Evolutionary conservation across 257 asterid genomes (phyloP).

Genomic region (Penstemon eatonii): DNA sequence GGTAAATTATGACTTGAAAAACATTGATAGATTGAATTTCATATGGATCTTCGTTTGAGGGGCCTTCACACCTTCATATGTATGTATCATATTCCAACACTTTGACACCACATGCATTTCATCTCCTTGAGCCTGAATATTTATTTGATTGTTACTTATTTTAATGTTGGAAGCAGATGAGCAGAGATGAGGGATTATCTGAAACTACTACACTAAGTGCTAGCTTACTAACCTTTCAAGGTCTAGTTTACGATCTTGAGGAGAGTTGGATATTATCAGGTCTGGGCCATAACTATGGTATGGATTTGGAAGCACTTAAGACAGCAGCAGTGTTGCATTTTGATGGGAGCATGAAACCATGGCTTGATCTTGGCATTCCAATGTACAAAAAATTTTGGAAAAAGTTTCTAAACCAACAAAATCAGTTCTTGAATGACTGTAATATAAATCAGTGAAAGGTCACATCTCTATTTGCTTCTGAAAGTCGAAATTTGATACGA

Average conservation of each 20-base stretch:
- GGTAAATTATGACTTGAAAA: neutral
- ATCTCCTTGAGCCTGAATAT: slow-evolving; percentile 10
- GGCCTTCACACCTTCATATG: neutral
- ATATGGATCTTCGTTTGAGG: neutral
- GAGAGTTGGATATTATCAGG: slow-evolving; percentile 81
- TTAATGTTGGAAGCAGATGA: slow-evolving; percentile 48
- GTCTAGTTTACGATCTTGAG: slow-evolving; percentile 65
- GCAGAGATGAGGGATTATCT: slow-evolving; percentile 41
- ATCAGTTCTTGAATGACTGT: slow-evolving; percentile 76
- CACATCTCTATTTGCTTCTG: slow-evolving; percentile 28
- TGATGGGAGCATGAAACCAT: slow-evolving; percentile 97
- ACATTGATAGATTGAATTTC: neutral
- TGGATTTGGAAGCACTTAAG: slow-evolving; percentile 42
- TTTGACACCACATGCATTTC: slow-evolving; percentile 19
- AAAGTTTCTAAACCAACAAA: slow-evolving; percentile 63
- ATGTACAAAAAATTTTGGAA: slow-evolving; percentile 74
- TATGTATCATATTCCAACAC: slow-evolving; percentile 8
- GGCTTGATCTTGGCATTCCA: slow-evolving; percentile 95
- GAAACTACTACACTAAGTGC: slow-evolving; percentile 62
- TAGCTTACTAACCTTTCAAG: slow-evolving; percentile 71
- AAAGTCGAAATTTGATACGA: slow-evolving; percentile 30
- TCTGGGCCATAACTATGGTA: slow-evolving; percentile 76
- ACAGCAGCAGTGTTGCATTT: slow-evolving; percentile 80
- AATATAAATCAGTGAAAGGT: slow-evolving; percentile 65
- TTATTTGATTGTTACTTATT: slow-evolving; percentile 21